A percentile compares a stretch with the other conserved stretches of the same genome.
These are phyloP conservation scores for Xylariaceae sp. DNA, from an alignment of 2,329 filamentous ascomycete genomes.

Conservation along the genomic window DNA sequence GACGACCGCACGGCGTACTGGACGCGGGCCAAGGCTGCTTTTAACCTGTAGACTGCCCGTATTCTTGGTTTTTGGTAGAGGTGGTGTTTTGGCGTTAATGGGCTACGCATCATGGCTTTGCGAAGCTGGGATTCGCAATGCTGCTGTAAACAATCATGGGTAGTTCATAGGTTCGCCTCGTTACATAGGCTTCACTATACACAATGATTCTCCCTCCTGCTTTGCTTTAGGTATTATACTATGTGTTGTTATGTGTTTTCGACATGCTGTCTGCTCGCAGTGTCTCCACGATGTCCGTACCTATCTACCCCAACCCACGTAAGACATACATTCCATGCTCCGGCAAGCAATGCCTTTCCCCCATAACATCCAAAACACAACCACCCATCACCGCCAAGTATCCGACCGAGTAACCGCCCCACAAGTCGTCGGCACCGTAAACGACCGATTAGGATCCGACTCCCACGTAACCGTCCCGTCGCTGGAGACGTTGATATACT, in stretches of 20 bases:
- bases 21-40: conserved; percentile 44
- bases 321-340: too few relatives aligned
- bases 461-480: conserved; percentile 52
- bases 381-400: conserved; percentile 23
- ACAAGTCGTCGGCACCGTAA: conserved; percentile 28
- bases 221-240: too few relatives aligned
- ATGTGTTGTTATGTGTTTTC: too few relatives aligned
- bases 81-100: too few relatives aligned
- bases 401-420: conserved; percentile 20
- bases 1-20: conserved; percentile 41
- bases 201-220: too few relatives aligned
- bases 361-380: background rate
- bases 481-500: conserved; percentile 49
- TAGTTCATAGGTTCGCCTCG: too few relatives aligned
- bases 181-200: too few relatives aligned
- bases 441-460: conserved; percentile 38
- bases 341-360: too few relatives aligned
- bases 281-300: too few relatives aligned
- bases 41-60: conserved; percentile 34
- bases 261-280: too few relatives aligned
- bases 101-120: background rate
- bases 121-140: background rate
- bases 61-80: background rate
- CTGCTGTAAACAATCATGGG: background rate
- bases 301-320: too few relatives aligned